Evolutionary conservation across 2,329 filamentous ascomycete species (phyloP).

Genomic region (Thermothelomyces thermophilus): DNA sequence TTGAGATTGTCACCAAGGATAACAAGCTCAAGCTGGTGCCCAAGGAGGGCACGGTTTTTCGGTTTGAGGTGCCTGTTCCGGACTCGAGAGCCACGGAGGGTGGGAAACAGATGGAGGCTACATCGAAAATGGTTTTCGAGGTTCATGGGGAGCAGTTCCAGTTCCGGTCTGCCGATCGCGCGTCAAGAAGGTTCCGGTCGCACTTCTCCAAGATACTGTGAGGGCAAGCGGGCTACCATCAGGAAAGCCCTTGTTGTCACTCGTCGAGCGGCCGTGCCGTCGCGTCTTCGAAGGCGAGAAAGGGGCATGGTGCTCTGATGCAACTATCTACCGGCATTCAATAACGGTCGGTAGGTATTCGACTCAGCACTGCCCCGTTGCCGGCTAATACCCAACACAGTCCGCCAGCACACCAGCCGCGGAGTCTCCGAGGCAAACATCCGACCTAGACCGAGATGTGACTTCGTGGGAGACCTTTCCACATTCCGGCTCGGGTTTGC

Average conservation of each 20-base stretch:
- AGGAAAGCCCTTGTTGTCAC: background rate
- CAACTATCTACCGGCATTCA: no score
- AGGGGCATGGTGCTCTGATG: no score
- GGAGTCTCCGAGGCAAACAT: no score
- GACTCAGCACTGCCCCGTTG: no score
- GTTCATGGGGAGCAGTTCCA: constrained; percentile 83
- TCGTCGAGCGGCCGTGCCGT: background rate
- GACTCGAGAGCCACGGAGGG: constrained; percentile 19
- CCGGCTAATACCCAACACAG: no score
- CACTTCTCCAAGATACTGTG: constrained; percentile 71
- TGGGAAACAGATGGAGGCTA: constrained; percentile 23
- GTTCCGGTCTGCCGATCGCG: constrained; percentile 73
- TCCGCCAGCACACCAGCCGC: no score
- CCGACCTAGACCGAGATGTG: no score
- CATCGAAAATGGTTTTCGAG: constrained; percentile 61
- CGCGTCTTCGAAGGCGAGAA: no score
- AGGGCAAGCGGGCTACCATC: constrained; percentile 25
- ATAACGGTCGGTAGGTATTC: no score
- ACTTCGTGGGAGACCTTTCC: no score
- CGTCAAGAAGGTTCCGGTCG: constrained; percentile 85
- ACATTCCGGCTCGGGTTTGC: no score
- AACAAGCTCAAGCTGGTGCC: constrained; percentile 72
- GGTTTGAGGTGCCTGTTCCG: constrained; percentile 57
- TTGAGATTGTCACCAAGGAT: constrained; percentile 71
- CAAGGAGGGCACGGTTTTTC: constrained; percentile 85